Evolutionary conservation across 2,329 filamentous ascomycete species (phyloP).

Genomic region (Zymoseptoria ardabiliae): DNA sequence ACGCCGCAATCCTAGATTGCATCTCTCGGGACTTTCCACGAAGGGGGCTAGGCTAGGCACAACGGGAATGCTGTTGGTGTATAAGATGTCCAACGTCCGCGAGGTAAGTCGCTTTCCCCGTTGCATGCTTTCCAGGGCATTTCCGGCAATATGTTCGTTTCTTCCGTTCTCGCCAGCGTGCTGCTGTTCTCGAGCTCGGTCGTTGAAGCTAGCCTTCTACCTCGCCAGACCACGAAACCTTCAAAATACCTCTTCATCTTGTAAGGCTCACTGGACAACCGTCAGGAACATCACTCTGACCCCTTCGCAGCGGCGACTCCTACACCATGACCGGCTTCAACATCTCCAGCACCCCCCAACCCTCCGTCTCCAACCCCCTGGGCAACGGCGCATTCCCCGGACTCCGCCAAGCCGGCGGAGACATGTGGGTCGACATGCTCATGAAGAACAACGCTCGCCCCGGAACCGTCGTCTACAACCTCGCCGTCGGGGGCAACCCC

Average conservation of each 20-base stretch:
- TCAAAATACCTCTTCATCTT: not conserved
- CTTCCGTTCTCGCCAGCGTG: not conserved
- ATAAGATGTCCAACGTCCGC: too few relatives aligned
- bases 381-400: not conserved
- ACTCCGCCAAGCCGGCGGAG: not conserved
- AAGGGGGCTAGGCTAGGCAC: too few relatives aligned
- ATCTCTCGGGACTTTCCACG: too few relatives aligned
- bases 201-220: not conserved
- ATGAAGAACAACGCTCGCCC: not conserved
- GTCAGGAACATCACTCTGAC: too few relatives aligned
- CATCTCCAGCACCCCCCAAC: not conserved
- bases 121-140: not conserved
- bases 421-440: constrained; percentile 5
- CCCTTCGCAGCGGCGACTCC: not conserved
- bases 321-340: not conserved
- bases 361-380: not conserved
- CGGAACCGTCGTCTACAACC: constrained; percentile 4
- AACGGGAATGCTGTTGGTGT: too few relatives aligned
- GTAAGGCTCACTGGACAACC: too few relatives aligned
- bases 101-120: not conserved
- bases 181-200: not conserved
- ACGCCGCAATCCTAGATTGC: too few relatives aligned
- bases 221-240: not conserved
- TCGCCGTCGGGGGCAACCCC: constrained; percentile 3
- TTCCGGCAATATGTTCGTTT: not conserved